A percentile compares a stretch with the other conserved stretches of the same genome.
phyloP scores from a whole-genome alignment of 73 alveolate species.

The Blepharisma stoltei region DNA sequence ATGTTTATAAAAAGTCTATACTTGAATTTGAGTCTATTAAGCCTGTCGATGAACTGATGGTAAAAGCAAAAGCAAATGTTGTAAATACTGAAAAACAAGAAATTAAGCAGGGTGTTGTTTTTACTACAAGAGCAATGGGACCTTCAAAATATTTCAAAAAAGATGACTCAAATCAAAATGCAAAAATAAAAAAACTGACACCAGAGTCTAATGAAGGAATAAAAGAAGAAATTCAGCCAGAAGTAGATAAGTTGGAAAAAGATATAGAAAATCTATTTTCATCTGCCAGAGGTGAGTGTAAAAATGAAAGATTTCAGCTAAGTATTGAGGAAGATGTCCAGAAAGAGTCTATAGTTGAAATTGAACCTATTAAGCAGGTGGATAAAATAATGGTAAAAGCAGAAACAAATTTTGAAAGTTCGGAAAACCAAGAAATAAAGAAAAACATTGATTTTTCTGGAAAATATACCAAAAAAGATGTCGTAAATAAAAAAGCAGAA shows the following conservation, averaged over 20 bases:
- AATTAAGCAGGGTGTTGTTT: not conserved
- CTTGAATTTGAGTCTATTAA: too few species aligned
- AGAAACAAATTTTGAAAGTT: not conserved
- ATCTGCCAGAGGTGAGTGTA: not conserved
- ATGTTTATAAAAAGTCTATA: too few species aligned
- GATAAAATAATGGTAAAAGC: not conserved
- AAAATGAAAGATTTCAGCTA: not conserved
- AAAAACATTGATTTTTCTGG: not conserved
- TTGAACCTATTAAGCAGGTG: too few species aligned
- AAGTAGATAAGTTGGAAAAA: not conserved
- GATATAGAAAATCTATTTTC: not conserved
- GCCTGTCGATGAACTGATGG: not conserved
- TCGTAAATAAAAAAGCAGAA: too few species aligned
- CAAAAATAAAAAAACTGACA: too few species aligned
- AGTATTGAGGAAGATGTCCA: not conserved
- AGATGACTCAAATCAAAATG: too few species aligned
- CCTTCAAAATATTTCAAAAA: not conserved
- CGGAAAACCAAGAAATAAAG: constrained; percentile 6
- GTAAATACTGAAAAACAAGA: constrained; percentile 22
- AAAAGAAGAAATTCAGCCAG: not conserved
- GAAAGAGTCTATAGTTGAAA: not conserved
- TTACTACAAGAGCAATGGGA: constrained; percentile 15
- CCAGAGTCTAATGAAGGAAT: not conserved
- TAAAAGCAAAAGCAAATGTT: not conserved
- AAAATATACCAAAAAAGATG: not conserved